Base-by-base conservation (phyloP, 352 stramenopile genomes). In the Phytophthora colocasiae region DNA sequence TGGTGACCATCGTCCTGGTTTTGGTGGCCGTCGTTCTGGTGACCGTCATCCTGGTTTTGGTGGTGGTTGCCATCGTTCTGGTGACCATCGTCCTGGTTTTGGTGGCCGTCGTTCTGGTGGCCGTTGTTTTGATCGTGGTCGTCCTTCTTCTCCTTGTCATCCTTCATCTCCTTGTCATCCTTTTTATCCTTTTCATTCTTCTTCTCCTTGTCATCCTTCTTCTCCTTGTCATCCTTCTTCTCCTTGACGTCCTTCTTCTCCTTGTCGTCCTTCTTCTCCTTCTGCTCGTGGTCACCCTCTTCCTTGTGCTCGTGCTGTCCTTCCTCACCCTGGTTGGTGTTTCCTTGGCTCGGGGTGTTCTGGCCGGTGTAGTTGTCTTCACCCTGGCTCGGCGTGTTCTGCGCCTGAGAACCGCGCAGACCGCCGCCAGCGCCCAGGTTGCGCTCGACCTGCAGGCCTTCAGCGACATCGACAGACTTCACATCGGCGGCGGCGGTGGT, bases 391-490 rank as follows among this genome's bases (percentile, higher is more conserved):
- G 62, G 56, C 50, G 57, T 45, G 52, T 44, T 58, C 40, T 53
- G 34, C 7, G 31, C 45, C 55, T 59, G 34, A 19, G 63, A 56
- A 2, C 58, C 65, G 29, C 65, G 58, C 5, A 73, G 58, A n/a
- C 65, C 65, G 5, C 65, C 58, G n/a, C 65, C 65, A 12, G 12
- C 65, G 17, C 65, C 65, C 15, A 73, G 60, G 39, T 73, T 67
- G 8, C 58, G 58, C 26, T 62, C 43, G 22, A 66, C 3, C 4
- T 71, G 40, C 15, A 61, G 14, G 14, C 27, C 39, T 12, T 66
- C 57, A 24, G 44, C 63, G 50, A 54, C 17, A 49, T 43, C 27
- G 53, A 54, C 56, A 27, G 39, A 5, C 44, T 66, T 62, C 3
- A 58, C 60, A 3, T 66, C 49, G 34, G 57, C 24, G 17, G 15